Evolutionary conservation across 441 rosid species (phyloP), one percentile per base, ranked within the genome.

Genomic region (Gossypium gossypioides): DNA sequence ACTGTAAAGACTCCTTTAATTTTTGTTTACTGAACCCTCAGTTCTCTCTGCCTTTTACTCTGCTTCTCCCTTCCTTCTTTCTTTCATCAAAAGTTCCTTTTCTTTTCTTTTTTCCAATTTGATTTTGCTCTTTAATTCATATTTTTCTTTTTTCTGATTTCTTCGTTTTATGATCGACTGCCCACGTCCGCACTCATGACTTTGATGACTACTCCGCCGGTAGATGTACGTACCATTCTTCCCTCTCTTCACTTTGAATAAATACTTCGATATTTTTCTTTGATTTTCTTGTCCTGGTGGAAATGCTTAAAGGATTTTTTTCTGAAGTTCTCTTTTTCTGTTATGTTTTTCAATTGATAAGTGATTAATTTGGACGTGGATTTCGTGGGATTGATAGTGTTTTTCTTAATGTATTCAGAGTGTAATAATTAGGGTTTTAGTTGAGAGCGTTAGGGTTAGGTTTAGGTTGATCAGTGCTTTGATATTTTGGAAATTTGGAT

Each of bases 171-270:
- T 69, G 86, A 84, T 89, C 89, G 63, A 67, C 83, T 72, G 67
- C 69, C 60, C 62, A 12, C 75, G 69, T 72, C 76, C 21, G 16
- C 65, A 61, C 65, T 73, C 83, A 93, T 93, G 98, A 89, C 96
- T 82, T 52, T 86, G 87, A 84, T 88, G 86, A 86, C 98, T 80
- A 90, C 96, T 77, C 86, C 92, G 44, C 93, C 91, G 80, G 46
- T 88, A 24, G 97, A 94, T 81, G 99, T 90, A 85, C 86, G 59
- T 22, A 66, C 76, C 81, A 34, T 76, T 65, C 57, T 75, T 37
- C 66, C 57, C 40, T 67, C 19, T 25, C 9, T 42, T 68, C 59
- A 2, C 50, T 64, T 70, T 29, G 54, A 40, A 48, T 72, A 42
- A 19, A 65, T 50, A 57, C 58, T 50, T 73, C 68, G 50, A 25